phyloP scores from a whole-genome alignment of 2,329 filamentous ascomycete species.

The Dactylonectria estremocensis region DNA sequence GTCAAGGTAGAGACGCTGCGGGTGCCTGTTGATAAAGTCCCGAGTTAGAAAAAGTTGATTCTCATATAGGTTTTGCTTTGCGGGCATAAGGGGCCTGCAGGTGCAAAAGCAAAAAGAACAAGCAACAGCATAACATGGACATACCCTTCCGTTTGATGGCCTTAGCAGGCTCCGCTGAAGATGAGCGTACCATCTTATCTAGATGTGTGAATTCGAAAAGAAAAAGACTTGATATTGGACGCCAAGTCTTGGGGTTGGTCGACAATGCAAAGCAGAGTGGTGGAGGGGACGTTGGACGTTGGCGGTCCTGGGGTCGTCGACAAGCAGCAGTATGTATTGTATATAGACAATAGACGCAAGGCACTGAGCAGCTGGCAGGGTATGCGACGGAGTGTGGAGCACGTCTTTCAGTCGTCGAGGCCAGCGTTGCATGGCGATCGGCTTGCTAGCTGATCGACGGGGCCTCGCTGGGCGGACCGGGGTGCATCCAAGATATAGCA shows the following conservation, averaged over 20 bases:
- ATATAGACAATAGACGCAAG: slow-evolving; percentile 41
- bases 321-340: slow-evolving; percentile 34
- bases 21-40: slow-evolving; percentile 60
- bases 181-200: slow-evolving; percentile 62
- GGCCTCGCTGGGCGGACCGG: slow-evolving; percentile 29
- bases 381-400: slow-evolving; percentile 46
- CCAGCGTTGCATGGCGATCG: slow-evolving; percentile 50
- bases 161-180: slow-evolving; percentile 61
- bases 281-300: slow-evolving; percentile 19
- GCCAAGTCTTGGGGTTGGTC: slow-evolving; percentile 2
- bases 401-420: slow-evolving; percentile 27
- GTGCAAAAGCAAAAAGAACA: slow-evolving; percentile 17
- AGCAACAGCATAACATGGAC: slow-evolving; percentile 30
- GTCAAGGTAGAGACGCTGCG: slow-evolving; percentile 90
- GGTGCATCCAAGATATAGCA: slow-evolving; percentile 36
- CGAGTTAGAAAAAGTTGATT: slow-evolving; percentile 15
- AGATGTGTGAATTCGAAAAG: no score
- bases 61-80: no score
- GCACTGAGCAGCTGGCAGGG: slow-evolving; percentile 30
- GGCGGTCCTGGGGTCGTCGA: slow-evolving; percentile 19
- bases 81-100: neutral
- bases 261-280: slow-evolving; percentile 8
- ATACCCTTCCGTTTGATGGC: slow-evolving; percentile 64
- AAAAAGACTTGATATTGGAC: no score
- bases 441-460: slow-evolving; percentile 46